Conservation (phyloP, 352 stramenopile genomes). For the Globisporangium acanthophoron region DNA sequence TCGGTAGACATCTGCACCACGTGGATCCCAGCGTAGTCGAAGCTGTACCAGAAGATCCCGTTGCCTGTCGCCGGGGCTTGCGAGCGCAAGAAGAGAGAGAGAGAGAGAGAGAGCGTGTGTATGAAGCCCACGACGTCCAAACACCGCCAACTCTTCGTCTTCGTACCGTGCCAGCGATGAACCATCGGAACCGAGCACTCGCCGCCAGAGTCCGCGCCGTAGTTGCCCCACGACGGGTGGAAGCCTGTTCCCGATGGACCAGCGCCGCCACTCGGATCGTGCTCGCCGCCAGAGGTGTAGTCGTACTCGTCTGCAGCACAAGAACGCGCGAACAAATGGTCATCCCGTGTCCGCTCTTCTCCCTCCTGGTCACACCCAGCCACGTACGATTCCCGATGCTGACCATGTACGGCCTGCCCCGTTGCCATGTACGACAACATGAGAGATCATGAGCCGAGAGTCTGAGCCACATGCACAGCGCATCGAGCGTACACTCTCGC, state of each 20-base stretch:
- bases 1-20: conserved; percentile 90
- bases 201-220: conserved; percentile 48
- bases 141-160: background rate
- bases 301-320: conserved; percentile 44
- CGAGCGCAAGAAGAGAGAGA: background rate
- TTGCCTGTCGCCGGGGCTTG: conserved; percentile 56
- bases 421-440: no score
- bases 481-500: conserved; percentile 44
- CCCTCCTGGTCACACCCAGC: no score
- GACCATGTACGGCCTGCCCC: conserved; percentile 62
- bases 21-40: conserved; percentile 82
- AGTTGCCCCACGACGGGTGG: conserved; percentile 65
- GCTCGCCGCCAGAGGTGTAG: conserved; percentile 46
- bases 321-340: background rate
- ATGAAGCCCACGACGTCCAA: background rate
- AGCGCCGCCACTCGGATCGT: conserved; percentile 47
- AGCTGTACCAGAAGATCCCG: conserved; percentile 88
- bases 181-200: conserved; percentile 67
- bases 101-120: background rate
- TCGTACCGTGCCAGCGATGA: conserved; percentile 54
- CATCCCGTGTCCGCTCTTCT: background rate
- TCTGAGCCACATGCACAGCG: background rate
- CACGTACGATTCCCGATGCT: conserved; percentile 68
- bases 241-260: conserved; percentile 41
- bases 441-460: background rate